phyloP scores from a whole-genome alignment of 192 early-diverging fungal species.

The Coemansia sp. region DNA sequence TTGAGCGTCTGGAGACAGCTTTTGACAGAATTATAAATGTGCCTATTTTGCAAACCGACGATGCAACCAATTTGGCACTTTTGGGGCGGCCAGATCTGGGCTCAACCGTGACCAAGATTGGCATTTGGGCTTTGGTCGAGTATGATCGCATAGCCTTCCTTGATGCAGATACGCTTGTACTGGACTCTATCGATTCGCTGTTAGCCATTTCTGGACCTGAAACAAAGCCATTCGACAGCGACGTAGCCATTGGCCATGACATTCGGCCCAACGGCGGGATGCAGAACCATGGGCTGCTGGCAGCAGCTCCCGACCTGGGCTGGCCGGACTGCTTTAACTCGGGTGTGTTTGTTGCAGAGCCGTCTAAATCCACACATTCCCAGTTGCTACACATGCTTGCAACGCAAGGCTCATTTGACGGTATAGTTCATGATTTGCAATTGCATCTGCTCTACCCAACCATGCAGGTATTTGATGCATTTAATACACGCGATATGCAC shows the following conservation, averaged over 20 bases:
- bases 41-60: conserved; percentile 61
- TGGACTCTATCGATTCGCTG: conserved; percentile 75
- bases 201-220: conserved; percentile 55
- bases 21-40: conserved; percentile 74
- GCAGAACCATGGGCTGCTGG: conserved; percentile 59
- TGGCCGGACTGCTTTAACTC: conserved; percentile 99
- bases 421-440: conserved; percentile 46
- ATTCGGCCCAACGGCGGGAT: conserved; percentile 52
- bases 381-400: conserved; percentile 44
- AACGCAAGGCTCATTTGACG: conserved; percentile 73
- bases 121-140: conserved; percentile 73
- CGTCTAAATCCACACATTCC: conserved; percentile 46
- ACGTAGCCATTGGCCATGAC: conserved; percentile 17
- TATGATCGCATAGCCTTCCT: conserved; percentile 77
- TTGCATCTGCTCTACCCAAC: not conserved
- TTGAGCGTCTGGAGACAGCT: conserved; percentile 55
- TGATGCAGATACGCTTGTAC: conserved; percentile 83
- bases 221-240: conserved; percentile 1
- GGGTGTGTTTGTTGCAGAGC: conserved; percentile 68
- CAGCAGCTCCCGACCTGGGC: conserved; percentile 87
- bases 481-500: not conserved
- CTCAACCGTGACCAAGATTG: conserved; percentile 85
- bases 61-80: conserved; percentile 51
- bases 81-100: conserved; percentile 88
- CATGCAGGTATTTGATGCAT: not conserved